Evolutionary conservation across 495 filamentous ascomycete species (phyloP).

Genomic region (Penicillium waksmanii): DNA sequence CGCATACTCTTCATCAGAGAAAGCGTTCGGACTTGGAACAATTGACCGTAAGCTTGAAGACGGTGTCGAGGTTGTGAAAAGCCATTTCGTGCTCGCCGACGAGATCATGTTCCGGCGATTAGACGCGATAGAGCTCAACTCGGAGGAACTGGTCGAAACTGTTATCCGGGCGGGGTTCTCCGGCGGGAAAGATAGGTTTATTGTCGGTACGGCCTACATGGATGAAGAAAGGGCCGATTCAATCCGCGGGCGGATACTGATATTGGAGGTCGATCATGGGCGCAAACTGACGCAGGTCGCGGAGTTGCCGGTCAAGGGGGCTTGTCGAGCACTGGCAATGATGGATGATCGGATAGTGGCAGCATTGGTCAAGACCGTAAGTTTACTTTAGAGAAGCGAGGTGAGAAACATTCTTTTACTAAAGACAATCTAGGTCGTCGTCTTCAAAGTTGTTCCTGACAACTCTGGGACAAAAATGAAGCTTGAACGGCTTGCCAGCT

Average conservation of each 20-base stretch:
- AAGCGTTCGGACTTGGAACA: constrained; percentile 84
- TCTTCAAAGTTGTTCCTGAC: constrained; percentile 57
- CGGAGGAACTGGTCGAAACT: constrained; percentile 81
- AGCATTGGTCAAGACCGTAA: constrained; percentile 82
- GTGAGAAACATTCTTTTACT: neutral
- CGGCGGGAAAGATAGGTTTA: constrained; percentile 67
- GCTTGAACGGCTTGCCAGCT: constrained; percentile 70
- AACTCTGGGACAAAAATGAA: constrained; percentile 44
- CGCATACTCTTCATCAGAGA: constrained; percentile 78
- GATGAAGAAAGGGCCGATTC: constrained; percentile 58
- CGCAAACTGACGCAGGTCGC: constrained; percentile 69
- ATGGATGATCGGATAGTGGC: constrained; percentile 80
- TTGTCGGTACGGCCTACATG: constrained; percentile 84
- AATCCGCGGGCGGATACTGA: constrained; percentile 74
- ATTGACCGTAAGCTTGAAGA: constrained; percentile 65
- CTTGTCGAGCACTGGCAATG: constrained; percentile 76
- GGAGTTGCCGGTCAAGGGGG: constrained; percentile 67
- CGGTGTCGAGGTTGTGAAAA: constrained; percentile 61
- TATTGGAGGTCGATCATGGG: constrained; percentile 80
- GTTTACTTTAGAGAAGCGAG: constrained; percentile 14
- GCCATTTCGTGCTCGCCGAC: constrained; percentile 64
- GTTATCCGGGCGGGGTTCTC: constrained; percentile 79
- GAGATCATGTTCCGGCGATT: constrained; percentile 60
- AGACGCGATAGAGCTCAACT: constrained; percentile 54
- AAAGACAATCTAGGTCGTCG: constrained; percentile 48